Conservation (phyloP, 345 rosid genomes). For the Eutrema japonicum region DNA sequence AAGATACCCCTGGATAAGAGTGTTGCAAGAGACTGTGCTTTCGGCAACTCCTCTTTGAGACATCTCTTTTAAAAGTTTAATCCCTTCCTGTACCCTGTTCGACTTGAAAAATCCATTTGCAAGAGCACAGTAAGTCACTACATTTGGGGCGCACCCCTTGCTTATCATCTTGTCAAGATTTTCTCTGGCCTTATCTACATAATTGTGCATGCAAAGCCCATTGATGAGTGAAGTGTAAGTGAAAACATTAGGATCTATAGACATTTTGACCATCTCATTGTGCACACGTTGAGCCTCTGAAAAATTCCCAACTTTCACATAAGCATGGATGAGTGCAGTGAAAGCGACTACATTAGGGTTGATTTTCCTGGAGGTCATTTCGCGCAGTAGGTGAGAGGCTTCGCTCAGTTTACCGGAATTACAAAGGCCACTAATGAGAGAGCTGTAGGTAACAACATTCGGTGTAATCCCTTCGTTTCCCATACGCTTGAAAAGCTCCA, state of each 20-base stretch:
- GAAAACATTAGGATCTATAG: conserved; percentile 35
- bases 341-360: conserved; percentile 36
- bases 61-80: conserved; percentile 35
- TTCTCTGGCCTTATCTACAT: conserved; percentile 29
- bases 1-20: conserved; percentile 42
- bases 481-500: conserved; percentile 13
- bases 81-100: conserved; percentile 39
- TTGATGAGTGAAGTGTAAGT: conserved; percentile 38
- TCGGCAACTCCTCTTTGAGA: conserved; percentile 28
- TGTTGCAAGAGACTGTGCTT: conserved; percentile 39
- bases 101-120: conserved; percentile 47
- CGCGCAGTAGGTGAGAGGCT: background rate
- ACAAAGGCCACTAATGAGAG: conserved; percentile 42
- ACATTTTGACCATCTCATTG: conserved; percentile 34
- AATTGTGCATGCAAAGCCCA: conserved; percentile 22
- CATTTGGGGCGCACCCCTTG: conserved; percentile 39
- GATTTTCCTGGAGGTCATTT: conserved; percentile 25
- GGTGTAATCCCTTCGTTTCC: conserved; percentile 17
- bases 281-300: background rate
- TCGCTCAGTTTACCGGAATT: conserved; percentile 19
- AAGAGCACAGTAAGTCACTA: conserved; percentile 46
- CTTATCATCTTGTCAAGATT: conserved; percentile 23
- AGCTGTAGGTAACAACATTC: conserved; percentile 38
- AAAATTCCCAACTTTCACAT: conserved; percentile 7
- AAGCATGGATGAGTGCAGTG: conserved; percentile 33